phyloP scores from a whole-genome alignment of 2,329 filamentous ascomycete genomes.

The Verticillium zaregamsianum region DNA sequence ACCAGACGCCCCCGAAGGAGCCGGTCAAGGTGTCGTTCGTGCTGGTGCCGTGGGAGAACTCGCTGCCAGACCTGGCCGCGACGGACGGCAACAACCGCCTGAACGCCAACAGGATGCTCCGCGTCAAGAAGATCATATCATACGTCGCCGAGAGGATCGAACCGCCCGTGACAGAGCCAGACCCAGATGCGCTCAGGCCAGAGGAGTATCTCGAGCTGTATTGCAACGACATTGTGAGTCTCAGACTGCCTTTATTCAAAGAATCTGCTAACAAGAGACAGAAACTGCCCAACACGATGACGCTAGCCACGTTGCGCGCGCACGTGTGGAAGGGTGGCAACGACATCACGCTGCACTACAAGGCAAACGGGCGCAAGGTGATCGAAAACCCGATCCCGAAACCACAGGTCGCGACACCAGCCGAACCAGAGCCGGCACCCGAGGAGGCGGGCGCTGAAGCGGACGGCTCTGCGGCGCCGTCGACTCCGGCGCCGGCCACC shows the following conservation, averaged over 20 bases:
- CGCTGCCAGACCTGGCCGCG: constrained; percentile 69
- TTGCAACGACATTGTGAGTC: constrained; percentile 81
- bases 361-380: constrained; percentile 79
- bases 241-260: not conserved
- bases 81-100: constrained; percentile 82
- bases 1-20: constrained; percentile 81
- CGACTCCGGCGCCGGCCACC: not conserved
- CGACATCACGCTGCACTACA: constrained; percentile 88
- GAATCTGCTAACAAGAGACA: constrained; percentile 22
- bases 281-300: constrained; percentile 78
- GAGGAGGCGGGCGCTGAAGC: not conserved
- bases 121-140: constrained; percentile 87
- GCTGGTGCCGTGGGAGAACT: constrained; percentile 73
- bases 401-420: not conserved
- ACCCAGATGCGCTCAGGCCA: constrained; percentile 61
- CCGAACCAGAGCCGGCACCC: constrained; percentile 4
- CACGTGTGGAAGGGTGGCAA: constrained; percentile 95
- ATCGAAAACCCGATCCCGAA: constrained; percentile 32
- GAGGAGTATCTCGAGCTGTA: constrained; percentile 95
- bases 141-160: constrained; percentile 94
- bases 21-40: constrained; percentile 94
- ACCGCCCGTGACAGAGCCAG: constrained; percentile 54
- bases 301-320: constrained; percentile 84
- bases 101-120: constrained; percentile 94
- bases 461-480: not conserved